Percentiles rank a stretch among this genome's conserved stretches.
Conservation (phyloP, 179 eudicot genomes). For the Corrigiola litoralis region DNA sequence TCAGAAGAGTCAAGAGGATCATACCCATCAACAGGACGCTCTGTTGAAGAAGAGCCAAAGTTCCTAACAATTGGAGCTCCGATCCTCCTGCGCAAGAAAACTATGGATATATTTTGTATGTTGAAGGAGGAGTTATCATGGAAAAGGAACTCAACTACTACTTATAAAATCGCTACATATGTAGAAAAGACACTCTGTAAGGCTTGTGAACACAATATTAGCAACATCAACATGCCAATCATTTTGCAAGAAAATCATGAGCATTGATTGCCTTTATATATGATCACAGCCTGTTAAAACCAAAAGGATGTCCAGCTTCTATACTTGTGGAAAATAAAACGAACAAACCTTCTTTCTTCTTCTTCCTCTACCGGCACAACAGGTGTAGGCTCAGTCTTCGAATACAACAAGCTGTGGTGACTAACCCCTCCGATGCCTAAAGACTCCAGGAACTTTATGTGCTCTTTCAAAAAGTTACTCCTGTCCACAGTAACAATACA, state of each 20-base stretch:
- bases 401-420: conserved; percentile 90
- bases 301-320: not conserved
- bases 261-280: not conserved
- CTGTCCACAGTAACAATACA: conserved; percentile 28
- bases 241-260: not conserved
- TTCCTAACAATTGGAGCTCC: conserved; percentile 28
- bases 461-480: conserved; percentile 60
- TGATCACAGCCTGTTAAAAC: not conserved
- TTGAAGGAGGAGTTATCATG: not conserved
- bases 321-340: not conserved
- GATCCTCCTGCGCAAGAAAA: conserved; percentile 34
- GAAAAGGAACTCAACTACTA: too few relatives aligned
- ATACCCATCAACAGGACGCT: conserved; percentile 66
- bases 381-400: conserved; percentile 76
- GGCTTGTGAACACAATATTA: not conserved
- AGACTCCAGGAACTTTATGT: conserved; percentile 70
- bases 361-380: conserved; percentile 45
- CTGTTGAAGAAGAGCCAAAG: conserved; percentile 41
- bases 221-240: not conserved
- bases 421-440: conserved; percentile 94
- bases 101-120: not conserved
- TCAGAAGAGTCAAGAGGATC: conserved; percentile 7
- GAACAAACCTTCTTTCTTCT: conserved; percentile 48
- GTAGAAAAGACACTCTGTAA: not conserved
- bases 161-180: not conserved